Evolutionary conservation across 169 alveolate species (phyloP), one percentile per base, ranked within the genome.

Genomic region (Cryptosporidium canis): DNA sequence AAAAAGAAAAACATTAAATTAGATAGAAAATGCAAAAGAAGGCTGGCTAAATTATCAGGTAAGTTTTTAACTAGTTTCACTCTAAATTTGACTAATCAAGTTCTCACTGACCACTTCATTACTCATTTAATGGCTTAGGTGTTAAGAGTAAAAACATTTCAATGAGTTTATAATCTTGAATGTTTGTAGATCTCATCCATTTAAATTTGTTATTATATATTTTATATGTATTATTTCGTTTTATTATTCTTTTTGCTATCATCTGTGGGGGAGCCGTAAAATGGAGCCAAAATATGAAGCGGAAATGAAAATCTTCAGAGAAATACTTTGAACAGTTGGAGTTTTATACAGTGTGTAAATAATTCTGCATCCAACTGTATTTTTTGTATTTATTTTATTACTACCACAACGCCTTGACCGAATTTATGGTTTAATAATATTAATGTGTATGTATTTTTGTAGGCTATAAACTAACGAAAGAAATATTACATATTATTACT

Each of bases 41-140:
- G 87, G 45, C 43, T 77, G 45, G 61, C 35, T 58, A 77, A 58
- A n/a, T 41, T 77, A 63, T 21, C 58, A 2, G 45, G 87, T 77
- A 77, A 58, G 87, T 61, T 58, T 58, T 56, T 21, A 18, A 11
- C n/a, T n/a, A 9, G 14, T 21, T 0, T 18, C 24, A 3, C 24
- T 6, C 24, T n/a, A 21, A 51, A 21, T 51, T n/a, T n/a, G n/a
- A n/a, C n/a, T n/a, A n/a, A n/a, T n/a, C n/a, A n/a, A n/a, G n/a
- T n/a, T n/a, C n/a, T n/a, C n/a, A n/a, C n/a, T n/a, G n/a, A n/a
- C n/a, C n/a, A n/a, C n/a, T n/a, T n/a, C n/a, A n/a, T n/a, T n/a
- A n/a, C n/a, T 45, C 12, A 45, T 45, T 45, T 14, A 14, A 45
- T 14, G 18, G 16, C 4, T 31, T 24, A 70, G 84, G 61, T n/a